Evolutionary conservation across 768 basidiomycete species (phyloP).

Genomic region (Kwoniella dejecticola): DNA sequence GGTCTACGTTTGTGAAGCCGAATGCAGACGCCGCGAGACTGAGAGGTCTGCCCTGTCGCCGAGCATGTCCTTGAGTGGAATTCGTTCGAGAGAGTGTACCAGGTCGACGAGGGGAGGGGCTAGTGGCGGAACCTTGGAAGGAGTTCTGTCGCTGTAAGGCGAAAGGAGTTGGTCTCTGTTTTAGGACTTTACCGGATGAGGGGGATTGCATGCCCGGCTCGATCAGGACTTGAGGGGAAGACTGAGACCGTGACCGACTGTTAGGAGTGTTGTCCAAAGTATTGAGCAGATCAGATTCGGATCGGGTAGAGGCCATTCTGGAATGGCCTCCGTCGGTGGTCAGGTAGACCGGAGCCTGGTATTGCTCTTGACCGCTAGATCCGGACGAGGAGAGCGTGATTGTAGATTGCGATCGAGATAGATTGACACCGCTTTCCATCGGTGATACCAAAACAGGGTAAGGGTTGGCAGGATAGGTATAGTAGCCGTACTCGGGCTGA

Average conservation of each 20-base stretch:
- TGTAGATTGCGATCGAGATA: constrained; percentile 46
- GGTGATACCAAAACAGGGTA: constrained; percentile 29
- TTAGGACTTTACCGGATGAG: constrained; percentile 47
- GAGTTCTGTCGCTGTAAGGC: constrained; percentile 50
- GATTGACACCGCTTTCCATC: constrained; percentile 18
- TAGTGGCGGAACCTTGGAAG: constrained; percentile 42
- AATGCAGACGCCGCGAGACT: constrained; percentile 54
- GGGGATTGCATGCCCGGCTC: constrained; percentile 35
- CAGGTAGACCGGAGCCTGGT: constrained; percentile 22
- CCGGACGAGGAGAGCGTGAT: constrained; percentile 40
- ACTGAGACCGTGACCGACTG: constrained; percentile 47
- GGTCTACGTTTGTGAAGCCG: constrained; percentile 49
- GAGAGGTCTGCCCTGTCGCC: constrained; percentile 33
- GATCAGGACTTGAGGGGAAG: constrained; percentile 45
- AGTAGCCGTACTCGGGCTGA: constrained; percentile 27
- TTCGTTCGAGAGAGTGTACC: constrained; percentile 42
- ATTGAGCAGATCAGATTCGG: constrained; percentile 37
- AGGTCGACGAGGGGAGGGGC: constrained; percentile 49
- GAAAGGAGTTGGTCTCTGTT: constrained; percentile 40
- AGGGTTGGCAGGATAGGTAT: constrained; percentile 24
- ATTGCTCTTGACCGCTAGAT: constrained; percentile 37
- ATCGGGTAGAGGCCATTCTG: constrained; percentile 30
- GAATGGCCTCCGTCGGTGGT: constrained; percentile 19
- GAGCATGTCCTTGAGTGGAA: constrained; percentile 34
- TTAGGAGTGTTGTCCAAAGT: constrained; percentile 28